Conservation (phyloP, 345 rosid species). For the Odontarrhena argentea region DNA sequence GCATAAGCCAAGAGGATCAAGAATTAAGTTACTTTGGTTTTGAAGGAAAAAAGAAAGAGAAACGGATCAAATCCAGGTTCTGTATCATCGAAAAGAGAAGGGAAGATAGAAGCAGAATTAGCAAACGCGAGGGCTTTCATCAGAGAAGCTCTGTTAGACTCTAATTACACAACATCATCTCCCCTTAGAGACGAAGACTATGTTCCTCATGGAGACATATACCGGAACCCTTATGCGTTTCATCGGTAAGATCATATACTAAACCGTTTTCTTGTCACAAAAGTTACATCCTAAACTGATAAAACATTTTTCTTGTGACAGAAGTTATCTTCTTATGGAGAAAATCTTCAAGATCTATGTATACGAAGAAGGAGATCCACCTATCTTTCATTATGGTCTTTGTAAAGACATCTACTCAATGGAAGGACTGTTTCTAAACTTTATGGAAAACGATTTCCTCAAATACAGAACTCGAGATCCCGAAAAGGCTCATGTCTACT, state of each 20-base stretch:
- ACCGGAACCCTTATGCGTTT: conserved; percentile 54
- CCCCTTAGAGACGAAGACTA: conserved; percentile 43
- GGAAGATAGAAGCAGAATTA: conserved; percentile 47
- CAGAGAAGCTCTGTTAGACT: conserved; percentile 42
- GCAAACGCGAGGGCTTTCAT: conserved; percentile 57
- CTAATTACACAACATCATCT: conserved; percentile 24
- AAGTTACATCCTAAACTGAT: not conserved
- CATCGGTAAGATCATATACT: conserved; percentile 43
- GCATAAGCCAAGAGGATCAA: not conserved
- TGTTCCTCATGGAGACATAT: conserved; percentile 53
- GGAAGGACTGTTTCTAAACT: conserved; percentile 62
- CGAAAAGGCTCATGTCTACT: conserved; percentile 58
- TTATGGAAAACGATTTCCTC: conserved; percentile 51
- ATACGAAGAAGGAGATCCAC: conserved; percentile 72
- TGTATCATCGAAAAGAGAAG: conserved; percentile 35
- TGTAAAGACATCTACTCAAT: conserved; percentile 66
- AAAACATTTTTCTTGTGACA: conserved; percentile 21
- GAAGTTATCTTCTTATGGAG: conserved; percentile 69
- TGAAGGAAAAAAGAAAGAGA: conserved; percentile 33
- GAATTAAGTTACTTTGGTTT: not conserved
- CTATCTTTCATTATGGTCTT: conserved; percentile 61
- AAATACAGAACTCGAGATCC: conserved; percentile 52
- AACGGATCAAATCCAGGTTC: conserved; percentile 26
- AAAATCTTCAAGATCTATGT: conserved; percentile 59
- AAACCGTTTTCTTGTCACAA: not conserved